Evolutionary conservation across 371 early-diverging fungal species (phyloP).

Genomic region (Mucor mucedo): DNA sequence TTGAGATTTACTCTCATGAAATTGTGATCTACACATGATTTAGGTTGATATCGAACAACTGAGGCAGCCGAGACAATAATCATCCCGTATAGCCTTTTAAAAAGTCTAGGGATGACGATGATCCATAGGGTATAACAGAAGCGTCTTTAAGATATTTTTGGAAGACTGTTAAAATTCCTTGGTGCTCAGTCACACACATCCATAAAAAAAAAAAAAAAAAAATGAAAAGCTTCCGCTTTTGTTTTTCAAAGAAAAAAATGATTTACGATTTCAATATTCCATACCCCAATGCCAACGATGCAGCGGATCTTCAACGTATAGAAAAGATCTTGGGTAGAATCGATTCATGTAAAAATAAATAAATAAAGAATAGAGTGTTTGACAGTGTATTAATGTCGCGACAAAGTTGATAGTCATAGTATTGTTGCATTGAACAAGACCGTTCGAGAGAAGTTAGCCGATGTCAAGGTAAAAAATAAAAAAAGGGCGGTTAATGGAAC

Average conservation of each 20-base stretch:
- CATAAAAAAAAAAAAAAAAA: neutral
- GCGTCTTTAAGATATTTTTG: too few species aligned
- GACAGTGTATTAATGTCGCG: neutral
- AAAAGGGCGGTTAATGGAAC: conserved; percentile 29
- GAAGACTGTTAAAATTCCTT: too few species aligned
- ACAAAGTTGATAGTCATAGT: conserved; percentile 60
- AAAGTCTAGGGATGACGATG: too few species aligned
- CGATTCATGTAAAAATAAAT: conserved; percentile 37
- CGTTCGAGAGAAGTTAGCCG: conserved; percentile 55
- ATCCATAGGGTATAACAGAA: too few species aligned
- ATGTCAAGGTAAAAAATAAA: conserved; percentile 61
- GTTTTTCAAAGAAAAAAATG: conserved; percentile 33
- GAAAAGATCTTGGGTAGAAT: conserved; percentile 49
- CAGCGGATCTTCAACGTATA: conserved; percentile 39
- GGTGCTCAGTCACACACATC: neutral
- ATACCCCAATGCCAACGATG: conserved; percentile 37
- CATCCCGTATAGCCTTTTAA: too few species aligned
- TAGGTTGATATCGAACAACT: too few species aligned
- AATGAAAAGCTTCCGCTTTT: neutral
- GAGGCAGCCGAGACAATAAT: too few species aligned
- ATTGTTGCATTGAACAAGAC: conserved; percentile 76
- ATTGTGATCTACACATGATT: too few species aligned
- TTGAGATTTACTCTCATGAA: too few species aligned
- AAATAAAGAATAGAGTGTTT: neutral
- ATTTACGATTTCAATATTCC: conserved; percentile 71